Percentiles rank a stretch among this genome's conserved stretches.
These are phyloP conservation scores for Bassia scoparia DNA, from an alignment of 148 eudicot species.

Conservation along the genomic window DNA sequence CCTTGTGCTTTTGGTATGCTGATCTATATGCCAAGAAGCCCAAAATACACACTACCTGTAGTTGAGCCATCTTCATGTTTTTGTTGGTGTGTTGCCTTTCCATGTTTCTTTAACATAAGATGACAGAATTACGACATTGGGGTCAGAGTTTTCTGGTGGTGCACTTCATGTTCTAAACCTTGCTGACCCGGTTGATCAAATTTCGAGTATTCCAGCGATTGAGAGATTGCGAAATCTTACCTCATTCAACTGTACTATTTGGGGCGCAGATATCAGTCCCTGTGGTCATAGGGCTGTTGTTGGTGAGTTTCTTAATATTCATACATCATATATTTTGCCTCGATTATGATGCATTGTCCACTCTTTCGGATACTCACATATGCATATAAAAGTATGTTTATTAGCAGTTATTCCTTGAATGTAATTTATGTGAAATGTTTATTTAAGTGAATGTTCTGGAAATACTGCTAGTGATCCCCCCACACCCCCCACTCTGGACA, in stretches of 20 bases:
- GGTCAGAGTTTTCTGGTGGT: slow-evolving; percentile 67
- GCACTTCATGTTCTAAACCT: slow-evolving; percentile 54
- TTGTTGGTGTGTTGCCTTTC: slow-evolving; percentile 1
- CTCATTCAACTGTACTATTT: slow-evolving; percentile 54
- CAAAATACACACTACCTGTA: neutral
- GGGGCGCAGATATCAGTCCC: slow-evolving; percentile 61
- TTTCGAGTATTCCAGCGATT: slow-evolving; percentile 23
- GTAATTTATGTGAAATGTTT: neutral
- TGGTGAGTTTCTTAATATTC: slow-evolving; percentile 43
- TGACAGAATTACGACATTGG: slow-evolving; percentile 73
- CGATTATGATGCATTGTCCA: neutral
- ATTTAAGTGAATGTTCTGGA: neutral
- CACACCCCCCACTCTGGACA: neutral
- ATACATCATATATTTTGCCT: neutral
- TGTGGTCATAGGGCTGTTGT: slow-evolving; percentile 55
- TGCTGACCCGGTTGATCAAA: slow-evolving; percentile 48
- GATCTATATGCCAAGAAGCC: too few species aligned
- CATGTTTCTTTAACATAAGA: slow-evolving; percentile 47
- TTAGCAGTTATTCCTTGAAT: neutral
- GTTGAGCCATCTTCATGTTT: neutral
- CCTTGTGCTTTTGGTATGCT: neutral
- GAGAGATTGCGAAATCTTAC: slow-evolving; percentile 33
- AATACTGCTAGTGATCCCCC: neutral
- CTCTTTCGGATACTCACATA: neutral
- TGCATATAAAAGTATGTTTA: neutral